These are phyloP conservation scores for Auricularia sp. DNA, from an alignment of 768 basidiomycete genomes.

Conservation along the genomic window DNA sequence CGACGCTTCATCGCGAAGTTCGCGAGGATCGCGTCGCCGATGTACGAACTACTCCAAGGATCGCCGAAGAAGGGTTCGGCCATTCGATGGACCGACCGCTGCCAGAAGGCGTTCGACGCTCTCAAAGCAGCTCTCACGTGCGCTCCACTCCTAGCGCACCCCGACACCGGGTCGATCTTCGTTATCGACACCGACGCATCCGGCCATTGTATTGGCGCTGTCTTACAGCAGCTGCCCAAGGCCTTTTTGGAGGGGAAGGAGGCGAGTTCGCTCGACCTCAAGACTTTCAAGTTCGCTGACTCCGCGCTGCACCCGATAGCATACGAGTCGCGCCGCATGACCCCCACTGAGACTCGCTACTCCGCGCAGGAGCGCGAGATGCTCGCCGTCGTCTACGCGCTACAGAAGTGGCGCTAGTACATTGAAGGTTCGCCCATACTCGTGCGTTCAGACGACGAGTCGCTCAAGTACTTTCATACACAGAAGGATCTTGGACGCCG, in stretches of 20 bases:
- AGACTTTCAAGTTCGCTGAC: neutral
- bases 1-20: no score
- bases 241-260: neutral
- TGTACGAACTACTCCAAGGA: no score
- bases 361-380: neutral
- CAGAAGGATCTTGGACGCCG: conserved; percentile 12
- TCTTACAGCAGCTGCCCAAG: no score
- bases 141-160: no score
- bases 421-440: conserved; percentile 16
- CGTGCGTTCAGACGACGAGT: conserved; percentile 16
- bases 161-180: no score
- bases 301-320: neutral
- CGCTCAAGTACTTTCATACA: conserved; percentile 12
- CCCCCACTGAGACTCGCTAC: neutral
- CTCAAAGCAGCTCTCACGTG: no score
- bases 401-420: conserved; percentile 12
- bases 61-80: no score
- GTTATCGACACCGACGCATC: no score
- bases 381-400: neutral
- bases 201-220: no score
- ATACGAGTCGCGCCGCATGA: neutral
- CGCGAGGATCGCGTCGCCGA: no score
- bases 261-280: neutral
- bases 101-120: no score
- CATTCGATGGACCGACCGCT: no score